Evolutionary conservation across 768 basidiomycete genomes (phyloP), one percentile per base, ranked within the genome.

Genomic region (Collybiopsis confluens): DNA sequence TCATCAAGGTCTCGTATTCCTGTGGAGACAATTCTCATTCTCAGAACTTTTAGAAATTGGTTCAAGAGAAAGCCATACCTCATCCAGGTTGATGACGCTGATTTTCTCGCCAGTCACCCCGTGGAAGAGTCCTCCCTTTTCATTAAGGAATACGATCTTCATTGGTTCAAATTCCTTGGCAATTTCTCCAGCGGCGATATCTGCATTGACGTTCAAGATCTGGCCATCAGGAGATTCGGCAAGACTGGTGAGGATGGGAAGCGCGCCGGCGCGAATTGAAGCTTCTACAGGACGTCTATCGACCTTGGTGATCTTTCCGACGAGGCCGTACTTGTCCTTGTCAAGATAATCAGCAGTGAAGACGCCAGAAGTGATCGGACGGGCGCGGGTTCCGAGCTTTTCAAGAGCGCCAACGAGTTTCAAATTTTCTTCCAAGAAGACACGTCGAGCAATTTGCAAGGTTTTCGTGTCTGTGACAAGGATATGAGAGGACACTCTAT

Each of bases 211-310:
- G 63, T 99, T 99, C 58, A 98, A 78, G 61, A 99, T 94, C 69
- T 99, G 97, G n/a, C 97, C 97, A 30, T 97, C 92, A 20, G 85
- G 79, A 30, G 90, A 90, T 72, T 98, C 97, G 5, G 97, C 96
- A 47, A 99, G 76, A 68, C 87, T 90, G 59, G 94, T 98, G 18
- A 98, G 77, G 70, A 99, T 97, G 54, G 97, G 97, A 23, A 99
- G 79, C 20, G 93, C 94, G 28, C 97, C 96, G 1, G 96, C 94
- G 43, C 92, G 85, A 67, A 99, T 99, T 45, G 95, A 86, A 2
- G 95, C 96, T 70, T 99, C 97, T 55, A 99, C 81, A 26, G 97
- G 95, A 28, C 93, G 83, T 72, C 98, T 98, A 74, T 99, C 94
- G 57, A 98, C 85, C 55, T 82, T 83, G 47, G 90, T 96, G 64